Conservation (phyloP, 2,329 filamentous ascomycete species). For the Alternaria sp. region DNA sequence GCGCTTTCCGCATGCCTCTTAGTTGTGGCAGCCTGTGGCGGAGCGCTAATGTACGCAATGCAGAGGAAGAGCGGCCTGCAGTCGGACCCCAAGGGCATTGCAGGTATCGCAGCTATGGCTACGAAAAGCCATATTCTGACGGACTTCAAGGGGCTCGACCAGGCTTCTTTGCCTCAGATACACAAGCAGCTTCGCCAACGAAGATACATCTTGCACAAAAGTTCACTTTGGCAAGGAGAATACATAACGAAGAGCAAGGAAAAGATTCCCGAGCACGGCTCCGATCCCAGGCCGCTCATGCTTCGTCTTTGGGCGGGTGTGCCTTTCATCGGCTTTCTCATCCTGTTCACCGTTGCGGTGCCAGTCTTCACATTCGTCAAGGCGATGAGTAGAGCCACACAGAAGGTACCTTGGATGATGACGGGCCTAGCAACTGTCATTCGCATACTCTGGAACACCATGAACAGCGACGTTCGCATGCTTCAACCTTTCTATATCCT, state of each 20-base stretch:
- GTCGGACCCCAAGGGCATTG: slow-evolving; percentile 74
- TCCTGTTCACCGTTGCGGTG: slow-evolving; percentile 64
- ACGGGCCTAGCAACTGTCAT: slow-evolving; percentile 70
- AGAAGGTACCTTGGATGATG: slow-evolving; percentile 69
- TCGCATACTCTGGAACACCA: slow-evolving; percentile 71
- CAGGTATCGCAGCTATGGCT: slow-evolving; percentile 77
- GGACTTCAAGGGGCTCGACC: slow-evolving; percentile 76
- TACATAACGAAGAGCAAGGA: slow-evolving; percentile 59
- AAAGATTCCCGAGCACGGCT: slow-evolving; percentile 53
- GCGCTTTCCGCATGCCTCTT: slow-evolving; percentile 63
- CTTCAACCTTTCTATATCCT: slow-evolving; percentile 78
- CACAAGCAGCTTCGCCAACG: slow-evolving; percentile 70
- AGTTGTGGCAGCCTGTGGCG: slow-evolving; percentile 65
- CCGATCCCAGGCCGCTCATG: slow-evolving; percentile 70
- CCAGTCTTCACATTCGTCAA: slow-evolving; percentile 68
- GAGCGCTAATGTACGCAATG: slow-evolving; percentile 66
- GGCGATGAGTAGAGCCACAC: slow-evolving; percentile 60
- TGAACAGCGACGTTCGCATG: slow-evolving; percentile 74
- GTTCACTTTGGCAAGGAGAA: slow-evolving; percentile 70
- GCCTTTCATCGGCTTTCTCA: slow-evolving; percentile 65
- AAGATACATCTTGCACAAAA: slow-evolving; percentile 73
- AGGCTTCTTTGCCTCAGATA: slow-evolving; percentile 69
- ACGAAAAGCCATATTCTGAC: slow-evolving; percentile 74
- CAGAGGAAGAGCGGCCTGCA: slow-evolving; percentile 69
- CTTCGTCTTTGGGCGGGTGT: slow-evolving; percentile 66